These are phyloP conservation scores for Lactarius trivialis DNA, from an alignment of 768 basidiomycete species.

Conservation along the genomic window DNA sequence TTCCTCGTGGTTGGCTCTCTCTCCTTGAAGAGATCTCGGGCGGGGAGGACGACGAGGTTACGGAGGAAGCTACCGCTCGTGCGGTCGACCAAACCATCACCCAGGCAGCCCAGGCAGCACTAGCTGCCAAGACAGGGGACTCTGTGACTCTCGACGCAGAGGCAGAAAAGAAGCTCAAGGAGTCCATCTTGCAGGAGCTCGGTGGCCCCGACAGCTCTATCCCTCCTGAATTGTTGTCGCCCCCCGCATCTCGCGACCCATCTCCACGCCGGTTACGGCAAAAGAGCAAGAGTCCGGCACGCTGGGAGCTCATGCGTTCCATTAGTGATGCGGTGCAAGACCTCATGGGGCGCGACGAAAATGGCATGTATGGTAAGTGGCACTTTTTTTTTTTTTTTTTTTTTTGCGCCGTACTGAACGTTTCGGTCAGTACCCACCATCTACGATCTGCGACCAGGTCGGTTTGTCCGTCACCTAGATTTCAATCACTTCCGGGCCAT, in stretches of 20 bases:
- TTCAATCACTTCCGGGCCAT: slow-evolving; percentile 98
- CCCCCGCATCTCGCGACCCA: slow-evolving; percentile 75
- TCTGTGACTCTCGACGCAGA: slow-evolving; percentile 10
- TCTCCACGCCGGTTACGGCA: slow-evolving; percentile 69
- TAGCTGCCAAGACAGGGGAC: slow-evolving; percentile 34
- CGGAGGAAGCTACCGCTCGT: slow-evolving; percentile 48
- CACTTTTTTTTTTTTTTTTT: slow-evolving; percentile 8
- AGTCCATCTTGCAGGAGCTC: slow-evolving; percentile 36
- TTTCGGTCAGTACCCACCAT: slow-evolving; percentile 51
- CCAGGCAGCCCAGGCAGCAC: slow-evolving; percentile 57
- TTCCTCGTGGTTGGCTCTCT: slow-evolving; percentile 79
- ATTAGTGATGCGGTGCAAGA: slow-evolving; percentile 75
- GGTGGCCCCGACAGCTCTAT: slow-evolving; percentile 62
- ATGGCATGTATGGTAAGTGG: slow-evolving; percentile 67
- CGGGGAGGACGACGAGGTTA: slow-evolving; percentile 49
- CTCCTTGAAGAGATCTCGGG: slow-evolving; percentile 75
- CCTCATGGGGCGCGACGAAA: slow-evolving; percentile 53
- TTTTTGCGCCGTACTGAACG: not conserved
- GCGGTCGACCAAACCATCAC: slow-evolving; percentile 64
- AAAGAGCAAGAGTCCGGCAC: slow-evolving; percentile 74
- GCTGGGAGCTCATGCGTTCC: slow-evolving; percentile 75
- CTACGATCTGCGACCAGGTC: slow-evolving; percentile 65
- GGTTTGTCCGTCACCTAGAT: slow-evolving; percentile 80
- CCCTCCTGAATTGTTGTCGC: slow-evolving; percentile 68
- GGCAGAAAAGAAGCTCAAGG: slow-evolving; percentile 42